Percentiles rank a stretch among this genome's conserved stretches.
Conservation (phyloP, 371 early-diverging fungal species). For the Nosema muscidifuracis region DNA sequence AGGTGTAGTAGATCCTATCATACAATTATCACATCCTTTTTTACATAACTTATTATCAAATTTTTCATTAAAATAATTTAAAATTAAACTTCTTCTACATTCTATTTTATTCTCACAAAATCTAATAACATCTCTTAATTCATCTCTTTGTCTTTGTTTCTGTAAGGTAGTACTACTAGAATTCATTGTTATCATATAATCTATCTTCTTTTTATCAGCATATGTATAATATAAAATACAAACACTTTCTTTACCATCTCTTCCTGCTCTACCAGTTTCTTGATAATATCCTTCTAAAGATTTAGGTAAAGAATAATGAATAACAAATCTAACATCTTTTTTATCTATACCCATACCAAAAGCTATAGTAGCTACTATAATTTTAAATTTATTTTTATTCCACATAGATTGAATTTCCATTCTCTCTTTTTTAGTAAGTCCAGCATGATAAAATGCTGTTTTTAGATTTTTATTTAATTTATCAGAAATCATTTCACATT, state of each 20-base stretch:
- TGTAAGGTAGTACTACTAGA: slow-evolving; percentile 66
- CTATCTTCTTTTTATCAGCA: slow-evolving; percentile 70
- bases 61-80: slow-evolving; percentile 85
- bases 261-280: slow-evolving; percentile 94
- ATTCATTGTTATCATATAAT: slow-evolving; percentile 69
- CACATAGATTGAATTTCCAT: slow-evolving; percentile 74
- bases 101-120: slow-evolving; percentile 85
- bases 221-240: slow-evolving; percentile 81
- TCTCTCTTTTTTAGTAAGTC: slow-evolving; percentile 75
- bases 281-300: slow-evolving; percentile 97
- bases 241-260: slow-evolving; percentile 77
- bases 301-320: slow-evolving; percentile 86
- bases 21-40: slow-evolving; percentile 87
- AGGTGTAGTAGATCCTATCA: slow-evolving; percentile 13
- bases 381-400: slow-evolving; percentile 70
- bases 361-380: slow-evolving; percentile 95
- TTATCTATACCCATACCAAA: slow-evolving; percentile 86
- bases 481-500: slow-evolving; percentile 78
- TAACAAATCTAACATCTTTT: slow-evolving; percentile 90
- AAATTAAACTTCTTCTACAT: slow-evolving; percentile 79
- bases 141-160: slow-evolving; percentile 70
- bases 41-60: slow-evolving; percentile 70
- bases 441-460: slow-evolving; percentile 83
- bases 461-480: slow-evolving; percentile 65
- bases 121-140: slow-evolving; percentile 75